Evolutionary conservation across 1,284 basidiomycete species (phyloP).

Genomic region (Acaromyces ingoldii): DNA sequence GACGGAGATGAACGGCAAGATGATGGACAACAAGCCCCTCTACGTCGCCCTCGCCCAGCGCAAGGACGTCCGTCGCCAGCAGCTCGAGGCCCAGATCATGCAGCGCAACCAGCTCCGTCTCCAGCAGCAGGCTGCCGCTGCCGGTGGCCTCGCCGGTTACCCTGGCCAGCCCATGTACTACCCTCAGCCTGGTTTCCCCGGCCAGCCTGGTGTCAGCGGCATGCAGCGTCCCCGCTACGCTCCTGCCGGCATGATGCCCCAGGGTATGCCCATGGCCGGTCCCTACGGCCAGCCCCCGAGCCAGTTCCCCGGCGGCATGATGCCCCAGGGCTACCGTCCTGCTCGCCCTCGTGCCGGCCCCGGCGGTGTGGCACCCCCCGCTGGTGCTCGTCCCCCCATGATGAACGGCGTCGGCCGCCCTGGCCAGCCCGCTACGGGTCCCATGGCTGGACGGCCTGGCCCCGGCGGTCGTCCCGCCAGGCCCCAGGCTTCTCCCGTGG

Average conservation of each 20-base stretch:
- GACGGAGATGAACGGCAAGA: constrained; percentile 99
- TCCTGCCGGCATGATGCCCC: constrained; percentile 50
- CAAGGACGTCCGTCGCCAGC: constrained; percentile 95
- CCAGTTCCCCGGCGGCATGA: constrained; percentile 40
- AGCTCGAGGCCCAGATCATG: constrained; percentile 81
- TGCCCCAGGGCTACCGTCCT: constrained; percentile 45
- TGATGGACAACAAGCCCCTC: constrained; percentile 96
- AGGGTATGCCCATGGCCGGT: constrained; percentile 41
- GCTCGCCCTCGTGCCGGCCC: constrained; percentile 43
- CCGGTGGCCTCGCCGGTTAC: constrained; percentile 47
- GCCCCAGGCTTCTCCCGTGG: constrained; percentile 20
- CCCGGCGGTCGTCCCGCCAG: constrained; percentile 10
- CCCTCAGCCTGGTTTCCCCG: constrained; percentile 48
- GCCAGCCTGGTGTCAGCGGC: constrained; percentile 34
- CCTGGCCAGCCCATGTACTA: constrained; percentile 50
- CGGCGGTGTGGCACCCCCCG: constrained; percentile 14
- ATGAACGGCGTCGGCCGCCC: constrained; percentile 26
- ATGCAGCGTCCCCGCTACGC: constrained; percentile 48
- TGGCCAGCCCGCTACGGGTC: constrained; percentile 18
- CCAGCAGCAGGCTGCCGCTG: constrained; percentile 48
- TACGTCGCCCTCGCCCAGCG: constrained; percentile 99
- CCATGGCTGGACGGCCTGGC: constrained; percentile 6
- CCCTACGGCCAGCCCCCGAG: constrained; percentile 46
- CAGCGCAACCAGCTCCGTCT: constrained; percentile 52
- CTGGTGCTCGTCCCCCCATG: constrained; percentile 28